Evolutionary conservation across 208 protist genomes (phyloP).

Genomic region (Vickermania spadyakhi): DNA sequence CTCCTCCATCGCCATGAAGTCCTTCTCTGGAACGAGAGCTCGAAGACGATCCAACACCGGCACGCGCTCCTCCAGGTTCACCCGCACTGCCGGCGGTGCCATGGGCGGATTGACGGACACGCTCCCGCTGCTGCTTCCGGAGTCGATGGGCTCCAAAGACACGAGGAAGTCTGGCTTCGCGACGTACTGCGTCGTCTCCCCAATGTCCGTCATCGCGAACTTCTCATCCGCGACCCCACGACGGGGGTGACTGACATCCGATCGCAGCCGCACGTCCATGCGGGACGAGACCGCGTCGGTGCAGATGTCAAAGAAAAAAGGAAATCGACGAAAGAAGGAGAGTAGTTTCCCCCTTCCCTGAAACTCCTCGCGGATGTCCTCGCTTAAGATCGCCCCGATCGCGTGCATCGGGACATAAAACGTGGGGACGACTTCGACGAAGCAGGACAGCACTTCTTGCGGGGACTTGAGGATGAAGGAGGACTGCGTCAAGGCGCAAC

Average conservation of each 20-base stretch:
- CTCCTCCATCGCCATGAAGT: constrained; percentile 48
- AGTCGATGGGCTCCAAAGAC: constrained; percentile 59
- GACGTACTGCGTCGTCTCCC: constrained; percentile 57
- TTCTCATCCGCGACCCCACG: constrained; percentile 69
- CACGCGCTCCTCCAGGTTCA: constrained; percentile 71
- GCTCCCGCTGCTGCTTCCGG: constrained; percentile 10
- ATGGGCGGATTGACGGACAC: constrained; percentile 37
- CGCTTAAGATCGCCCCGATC: constrained; percentile 67
- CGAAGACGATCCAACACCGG: constrained; percentile 73
- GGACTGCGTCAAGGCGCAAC: neutral
- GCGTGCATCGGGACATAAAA: constrained; percentile 66
- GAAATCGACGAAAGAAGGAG: constrained; percentile 46
- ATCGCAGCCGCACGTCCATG: constrained; percentile 51
- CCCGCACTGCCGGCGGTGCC: constrained; percentile 65
- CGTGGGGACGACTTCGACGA: constrained; percentile 74
- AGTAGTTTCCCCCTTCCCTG: constrained; percentile 42
- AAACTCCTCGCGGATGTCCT: constrained; percentile 41
- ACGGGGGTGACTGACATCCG: constrained; percentile 62
- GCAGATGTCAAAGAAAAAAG: constrained; percentile 71
- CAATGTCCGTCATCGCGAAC: constrained; percentile 79
- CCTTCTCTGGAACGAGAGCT: constrained; percentile 37
- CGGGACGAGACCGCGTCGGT: constrained; percentile 9
- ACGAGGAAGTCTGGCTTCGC: constrained; percentile 64
- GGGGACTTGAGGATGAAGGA: constrained; percentile 37
- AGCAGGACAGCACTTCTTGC: constrained; percentile 51